Conservation (phyloP, 1,284 basidiomycete genomes). For the Nidula niveotomentosa region DNA sequence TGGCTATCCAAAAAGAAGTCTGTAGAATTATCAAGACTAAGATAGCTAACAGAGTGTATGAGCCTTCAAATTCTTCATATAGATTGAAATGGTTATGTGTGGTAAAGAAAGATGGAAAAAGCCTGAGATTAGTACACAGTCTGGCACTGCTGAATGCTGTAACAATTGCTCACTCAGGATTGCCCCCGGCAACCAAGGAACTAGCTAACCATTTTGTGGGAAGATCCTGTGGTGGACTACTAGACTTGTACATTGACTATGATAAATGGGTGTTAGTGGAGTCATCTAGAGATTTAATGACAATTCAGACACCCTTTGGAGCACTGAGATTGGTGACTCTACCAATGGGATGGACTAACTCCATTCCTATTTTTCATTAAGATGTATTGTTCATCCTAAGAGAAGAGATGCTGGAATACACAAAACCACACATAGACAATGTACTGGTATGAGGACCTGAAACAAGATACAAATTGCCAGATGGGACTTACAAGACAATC, state of each 20-base stretch:
- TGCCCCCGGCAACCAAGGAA: slow-evolving; percentile 9
- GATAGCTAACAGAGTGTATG: not conserved
- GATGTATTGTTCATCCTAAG: slow-evolving; percentile 32
- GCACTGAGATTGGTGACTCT: slow-evolving; percentile 25
- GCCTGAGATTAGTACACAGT: slow-evolving; percentile 25
- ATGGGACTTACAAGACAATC: slow-evolving; percentile 22
- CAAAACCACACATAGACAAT: slow-evolving; percentile 31
- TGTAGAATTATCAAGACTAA: not conserved
- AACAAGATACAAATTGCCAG: slow-evolving; percentile 15
- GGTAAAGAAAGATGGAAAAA: slow-evolving; percentile 1
- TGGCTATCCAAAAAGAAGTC: not conserved
- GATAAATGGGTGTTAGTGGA: slow-evolving; percentile 20
- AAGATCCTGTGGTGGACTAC: slow-evolving; percentile 10
- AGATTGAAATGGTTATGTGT: not conserved
- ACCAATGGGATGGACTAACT: slow-evolving; percentile 41
- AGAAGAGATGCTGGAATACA: slow-evolving; percentile 30
- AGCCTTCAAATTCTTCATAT: not conserved
- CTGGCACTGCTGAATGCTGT: slow-evolving; percentile 36
- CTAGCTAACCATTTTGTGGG: slow-evolving; percentile 10
- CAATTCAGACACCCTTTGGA: slow-evolving; percentile 27
- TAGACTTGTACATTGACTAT: slow-evolving; percentile 21
- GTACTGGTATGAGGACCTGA: slow-evolving; percentile 24
- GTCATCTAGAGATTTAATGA: slow-evolving; percentile 20
- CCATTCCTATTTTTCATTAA: slow-evolving; percentile 32
- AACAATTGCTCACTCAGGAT: slow-evolving; percentile 22